These are phyloP conservation scores for Fusarium succisae DNA, from an alignment of 2,329 filamentous ascomycete genomes.

Conservation along the genomic window DNA sequence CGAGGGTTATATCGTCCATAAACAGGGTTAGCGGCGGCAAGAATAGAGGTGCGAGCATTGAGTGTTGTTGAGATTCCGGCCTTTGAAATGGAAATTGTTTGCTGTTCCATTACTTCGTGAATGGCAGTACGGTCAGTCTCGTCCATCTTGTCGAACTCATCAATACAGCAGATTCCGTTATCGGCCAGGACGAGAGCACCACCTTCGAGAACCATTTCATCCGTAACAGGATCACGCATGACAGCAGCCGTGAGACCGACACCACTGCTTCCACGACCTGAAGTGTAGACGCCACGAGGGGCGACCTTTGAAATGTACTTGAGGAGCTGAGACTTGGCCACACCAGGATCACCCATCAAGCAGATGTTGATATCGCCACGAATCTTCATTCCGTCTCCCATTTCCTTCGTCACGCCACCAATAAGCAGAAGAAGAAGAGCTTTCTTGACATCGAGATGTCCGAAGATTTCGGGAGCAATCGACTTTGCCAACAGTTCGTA, in stretches of 20 bases:
- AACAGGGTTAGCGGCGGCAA: constrained; percentile 95
- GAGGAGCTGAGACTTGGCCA: constrained; percentile 96
- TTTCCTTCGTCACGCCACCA: constrained; percentile 94
- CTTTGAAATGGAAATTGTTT: constrained; percentile 87
- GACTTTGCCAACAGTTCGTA: constrained; percentile 97
- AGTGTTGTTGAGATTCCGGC: constrained; percentile 78
- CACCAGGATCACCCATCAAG: constrained; percentile 99
- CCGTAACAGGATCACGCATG: constrained; percentile 84
- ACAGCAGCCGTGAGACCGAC: constrained; percentile 85
- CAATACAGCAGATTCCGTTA: constrained; percentile 86
- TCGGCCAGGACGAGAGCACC: constrained; percentile 83
- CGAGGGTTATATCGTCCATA: constrained; percentile 98
- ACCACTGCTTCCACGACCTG: constrained; percentile 81
- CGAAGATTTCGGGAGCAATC: constrained; percentile 96
- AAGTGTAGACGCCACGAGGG: constrained; percentile 88
- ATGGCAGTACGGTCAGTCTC: constrained; percentile 84
- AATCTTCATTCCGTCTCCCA: constrained; percentile 98
- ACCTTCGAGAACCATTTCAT: constrained; percentile 85
- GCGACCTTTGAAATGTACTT: constrained; percentile 99
- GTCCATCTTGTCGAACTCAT: constrained; percentile 92
- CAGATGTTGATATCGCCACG: constrained; percentile 99
- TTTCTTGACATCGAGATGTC: constrained; percentile 97
- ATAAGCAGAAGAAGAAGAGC: constrained; percentile 94
- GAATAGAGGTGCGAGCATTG: constrained; percentile 94
- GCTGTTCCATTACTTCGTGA: constrained; percentile 90